Evolutionary conservation across 2,329 filamentous ascomycete genomes (phyloP), one percentile per base, ranked within the genome.

Genomic region (Plectosphaerella sp.): DNA sequence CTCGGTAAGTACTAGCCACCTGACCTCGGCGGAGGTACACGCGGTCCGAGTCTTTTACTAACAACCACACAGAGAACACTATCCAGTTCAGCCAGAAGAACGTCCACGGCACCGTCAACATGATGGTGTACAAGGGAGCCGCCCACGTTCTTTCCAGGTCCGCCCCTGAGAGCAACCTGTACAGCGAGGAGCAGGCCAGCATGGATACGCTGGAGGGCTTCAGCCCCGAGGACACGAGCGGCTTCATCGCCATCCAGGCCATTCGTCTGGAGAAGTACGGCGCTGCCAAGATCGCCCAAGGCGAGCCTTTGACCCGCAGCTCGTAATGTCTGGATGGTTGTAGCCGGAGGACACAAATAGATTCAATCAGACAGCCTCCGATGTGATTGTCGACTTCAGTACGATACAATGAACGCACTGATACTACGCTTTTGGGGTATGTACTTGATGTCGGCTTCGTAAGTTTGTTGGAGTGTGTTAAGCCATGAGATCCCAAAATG

Each of bases 201-300:
- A 82, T 82, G 77, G 77, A 79, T 62, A 67, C 69, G 14, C 72
- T 79, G 7, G 68, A 72, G 28, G 68, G 65, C 41, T 76, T 76
- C 64, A 61, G 56, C 49, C 71, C 70, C 45, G 58, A 62, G 52
- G 72, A 75, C 48, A 74, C 73, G 16, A 65, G 64, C 12, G 77
- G 77, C 24, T 85, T 86, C 64, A 84, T 93, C 64, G 78, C 77
- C 50, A 85, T 91, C 61, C 78, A 93, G 63, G 82, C 82, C 57
- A 87, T 88, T 58, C 76, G 82, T 45, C 71, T 87, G 10, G 22
- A 36, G 18, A 36, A 33, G 12, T 22, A 22, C 22, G 22, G 22
- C 22, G 22, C 22, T 22, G 22, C 22, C 22, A 22, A 22, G 22
- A 22, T 22, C 22, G 22, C 22, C 22, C 22, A 22, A 5, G 22